Base-by-base conservation (phyloP, 306 rosid genomes). In the Vigna radiata region DNA sequence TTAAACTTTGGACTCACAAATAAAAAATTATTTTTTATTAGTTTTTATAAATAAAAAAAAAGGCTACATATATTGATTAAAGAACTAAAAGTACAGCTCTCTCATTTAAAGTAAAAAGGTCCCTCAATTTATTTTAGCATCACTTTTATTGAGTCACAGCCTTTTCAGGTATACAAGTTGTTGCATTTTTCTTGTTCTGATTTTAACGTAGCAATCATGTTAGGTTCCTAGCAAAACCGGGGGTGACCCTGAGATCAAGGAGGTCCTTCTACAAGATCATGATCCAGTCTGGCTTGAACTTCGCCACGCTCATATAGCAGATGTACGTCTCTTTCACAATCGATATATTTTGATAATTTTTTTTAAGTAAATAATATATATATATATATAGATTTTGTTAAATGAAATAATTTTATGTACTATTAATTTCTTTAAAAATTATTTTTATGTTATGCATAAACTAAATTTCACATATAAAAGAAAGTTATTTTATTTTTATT, bases 261-360 rank as follows among this genome's bases (percentile, higher is more conserved):
- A 92, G 88, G 91, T 86, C 55, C 25, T 90, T 82, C 77, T 95
- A 62, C 97, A 90, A 60, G 97, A 95, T 23, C 83, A 82, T 63
- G 98, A 95, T 83, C 19, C 92, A 76, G 80, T 95, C 23, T 95
- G 98, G 98, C 88, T 92, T 60, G 98, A 92, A 89, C 94, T 95
- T 85, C 97, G 98, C 70, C 86, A 95, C 83, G 0, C 91, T 53
- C 98, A 95, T 82, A 95, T 92, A 83, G 98, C 97, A 78, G 97
- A 95, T 90, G 98, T 92, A 90, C 67, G 82, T 75, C 76, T 55
- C 52, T 23, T 73, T 76, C 58, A 36, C 50, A 2, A 52, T 49
- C 12, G 4, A 2, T 50, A 2, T 52, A 8, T n/a, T 52, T 52
- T 1, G 10, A 52, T 52, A 52, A 52, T 2, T 50, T 50, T 0